Percentiles rank a stretch among this genome's conserved stretches.
phyloP scores from a whole-genome alignment of 306 rosid species.

The Canavalia gladiata region DNA sequence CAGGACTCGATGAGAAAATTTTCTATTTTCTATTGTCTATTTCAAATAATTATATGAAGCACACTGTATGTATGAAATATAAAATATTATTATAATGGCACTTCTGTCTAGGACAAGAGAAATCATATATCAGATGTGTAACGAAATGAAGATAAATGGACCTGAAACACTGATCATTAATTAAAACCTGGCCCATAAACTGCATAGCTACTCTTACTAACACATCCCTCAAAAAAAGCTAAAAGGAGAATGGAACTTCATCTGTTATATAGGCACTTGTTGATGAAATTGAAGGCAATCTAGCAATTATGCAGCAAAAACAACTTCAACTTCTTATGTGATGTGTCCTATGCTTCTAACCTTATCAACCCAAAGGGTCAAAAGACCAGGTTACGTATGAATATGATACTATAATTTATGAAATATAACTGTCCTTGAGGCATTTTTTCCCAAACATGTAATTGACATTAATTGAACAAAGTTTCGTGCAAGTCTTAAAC shows the following conservation, averaged over 20 bases:
- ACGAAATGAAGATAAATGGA: constrained; percentile 12
- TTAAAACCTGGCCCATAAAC: background rate
- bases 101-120: background rate
- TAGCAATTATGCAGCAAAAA: background rate
- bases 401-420: background rate
- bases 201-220: background rate
- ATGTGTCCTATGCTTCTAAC: constrained; percentile 16
- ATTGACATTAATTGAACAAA: constrained; percentile 14
- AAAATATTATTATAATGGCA: background rate
- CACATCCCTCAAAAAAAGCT: background rate
- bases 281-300: background rate
- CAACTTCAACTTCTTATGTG: constrained; percentile 18
- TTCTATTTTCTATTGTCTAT: background rate
- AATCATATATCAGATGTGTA: background rate
- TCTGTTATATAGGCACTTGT: constrained; percentile 10
- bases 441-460: background rate
- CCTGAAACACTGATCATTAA: background rate
- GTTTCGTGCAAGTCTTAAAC: constrained; percentile 21
- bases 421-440: background rate
- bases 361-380: background rate
- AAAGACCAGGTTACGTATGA: background rate
- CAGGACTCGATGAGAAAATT: background rate
- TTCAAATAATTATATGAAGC: constrained; percentile 8
- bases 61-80: background rate
- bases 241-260: constrained; percentile 3